Evolutionary conservation across 768 basidiomycete species (phyloP).

Genomic region (Cystofilobasidium capitatum): DNA sequence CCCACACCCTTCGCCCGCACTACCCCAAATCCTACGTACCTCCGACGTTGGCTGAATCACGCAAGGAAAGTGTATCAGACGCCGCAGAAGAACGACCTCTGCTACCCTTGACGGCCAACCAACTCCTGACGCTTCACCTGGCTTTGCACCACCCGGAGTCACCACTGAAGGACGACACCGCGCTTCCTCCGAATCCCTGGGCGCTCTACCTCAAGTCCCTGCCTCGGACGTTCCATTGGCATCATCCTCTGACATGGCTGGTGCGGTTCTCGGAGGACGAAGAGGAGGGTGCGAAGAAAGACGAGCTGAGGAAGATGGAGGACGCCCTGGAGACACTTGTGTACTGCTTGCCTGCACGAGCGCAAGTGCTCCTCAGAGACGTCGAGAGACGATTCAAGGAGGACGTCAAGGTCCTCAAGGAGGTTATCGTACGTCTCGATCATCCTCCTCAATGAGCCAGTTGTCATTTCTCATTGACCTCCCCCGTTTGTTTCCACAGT

Average conservation of each 20-base stretch:
- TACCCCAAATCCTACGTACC: constrained; percentile 45
- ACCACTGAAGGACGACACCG: constrained; percentile 40
- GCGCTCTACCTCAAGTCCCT: constrained; percentile 59
- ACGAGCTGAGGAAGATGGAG: constrained; percentile 28
- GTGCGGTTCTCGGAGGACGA: constrained; percentile 19
- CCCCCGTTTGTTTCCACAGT: background rate
- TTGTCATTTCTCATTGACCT: constrained; percentile 28
- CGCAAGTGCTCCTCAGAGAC: constrained; percentile 31
- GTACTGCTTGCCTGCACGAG: constrained; percentile 28
- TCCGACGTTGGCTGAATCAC: constrained; percentile 2
- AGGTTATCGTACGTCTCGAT: constrained; percentile 23
- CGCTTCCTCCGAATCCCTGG: constrained; percentile 39
- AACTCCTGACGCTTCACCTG: constrained; percentile 73
- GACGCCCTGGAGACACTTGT: constrained; percentile 39
- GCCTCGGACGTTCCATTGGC: constrained; percentile 57
- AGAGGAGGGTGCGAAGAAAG: constrained; percentile 38
- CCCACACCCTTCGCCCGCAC: constrained; percentile 52
- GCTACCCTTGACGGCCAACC: constrained; percentile 49
- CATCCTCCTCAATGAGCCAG: background rate
- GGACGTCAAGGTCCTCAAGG: constrained; percentile 30
- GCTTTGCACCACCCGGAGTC: constrained; percentile 46
- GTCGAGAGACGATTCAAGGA: constrained; percentile 33
- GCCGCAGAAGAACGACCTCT: constrained; percentile 37
- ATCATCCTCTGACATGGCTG: constrained; percentile 73
- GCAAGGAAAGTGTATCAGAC: background rate